Base-by-base conservation (phyloP, 305 asterid genomes). In the Fraxinus greggii region DNA sequence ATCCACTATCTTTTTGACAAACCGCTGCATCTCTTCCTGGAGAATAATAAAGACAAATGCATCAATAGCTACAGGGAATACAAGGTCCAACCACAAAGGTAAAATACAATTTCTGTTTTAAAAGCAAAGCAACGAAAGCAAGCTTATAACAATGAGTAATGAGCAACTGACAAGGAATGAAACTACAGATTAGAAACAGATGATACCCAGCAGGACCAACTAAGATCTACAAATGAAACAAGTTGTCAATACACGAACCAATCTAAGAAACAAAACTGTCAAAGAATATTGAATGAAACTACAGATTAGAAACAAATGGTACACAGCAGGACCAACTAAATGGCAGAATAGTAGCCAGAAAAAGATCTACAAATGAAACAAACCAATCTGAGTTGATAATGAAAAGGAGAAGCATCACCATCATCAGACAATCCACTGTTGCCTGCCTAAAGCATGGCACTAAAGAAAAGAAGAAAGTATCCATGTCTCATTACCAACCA, bases 1-100 rank as follows among this genome's bases (percentile, higher is more conserved):
- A 87, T 91, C 95, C 86, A 95, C 98, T 79, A 93, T 93, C 89
- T 87, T 94, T 84, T 88, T 91, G 75, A 94, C 98, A 90, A 93
- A 95, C 40, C 91, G 91, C 87, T 93, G 92, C 99, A 95, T 95
- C 90, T 95, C 98, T 72, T 87, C 97, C 99, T 95, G 92, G 77
- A 80, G 83, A 86, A 63, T 19, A 67, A 78, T 59, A 83, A 63
- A 73, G 75, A 33, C 48, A 78, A 42, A 15, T 59, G 35, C 8
- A 42, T 40, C 79, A 75, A 51, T 75, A 54, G 29, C 69, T 84
- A 59, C 36, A 61, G 61, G 35, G 40, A 35, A 81, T 81, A 75
- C 72, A 72, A 67, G 61, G 83, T 28, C 10, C 75, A 42, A 17
- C 63, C 3, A 76, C 29, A 83, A 56, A 51, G 40, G 78, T 45